phyloP scores from a whole-genome alignment of 805 yeast species.

The Saccharomyces paradoxus region DNA sequence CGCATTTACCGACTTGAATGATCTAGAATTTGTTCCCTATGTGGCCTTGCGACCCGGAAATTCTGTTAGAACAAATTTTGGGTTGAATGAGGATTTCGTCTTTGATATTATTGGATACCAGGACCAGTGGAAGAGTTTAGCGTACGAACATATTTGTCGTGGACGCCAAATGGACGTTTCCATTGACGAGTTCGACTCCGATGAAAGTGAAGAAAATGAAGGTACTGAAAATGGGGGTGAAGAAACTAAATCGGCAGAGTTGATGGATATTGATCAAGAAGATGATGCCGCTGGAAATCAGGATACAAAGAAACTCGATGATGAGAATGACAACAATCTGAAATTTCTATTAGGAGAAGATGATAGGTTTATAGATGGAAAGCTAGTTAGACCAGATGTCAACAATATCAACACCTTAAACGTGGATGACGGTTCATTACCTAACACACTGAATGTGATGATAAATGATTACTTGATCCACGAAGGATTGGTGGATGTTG shows the following conservation, averaged over 20 bases:
- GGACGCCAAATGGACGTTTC: slow-evolving; percentile 9
- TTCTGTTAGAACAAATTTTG: slow-evolving; percentile 32
- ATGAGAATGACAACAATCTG: slow-evolving; percentile 6
- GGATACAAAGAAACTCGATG: slow-evolving; percentile 7
- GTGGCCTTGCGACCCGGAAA: slow-evolving; percentile 35
- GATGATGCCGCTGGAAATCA: slow-evolving; percentile 21
- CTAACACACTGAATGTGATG: slow-evolving; percentile 22
- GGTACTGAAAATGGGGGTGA: slow-evolving; percentile 5
- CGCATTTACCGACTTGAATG: slow-evolving; percentile 42
- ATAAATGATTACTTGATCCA: slow-evolving; percentile 44
- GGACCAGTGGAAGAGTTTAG: slow-evolving; percentile 35
- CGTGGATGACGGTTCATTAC: slow-evolving; percentile 23
- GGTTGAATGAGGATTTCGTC: slow-evolving; percentile 44
- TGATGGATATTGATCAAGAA: slow-evolving; percentile 27
- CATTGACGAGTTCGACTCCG: slow-evolving; percentile 3
- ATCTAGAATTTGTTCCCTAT: slow-evolving; percentile 39
- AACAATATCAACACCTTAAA: slow-evolving; percentile 18
- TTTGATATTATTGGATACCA: slow-evolving; percentile 55
- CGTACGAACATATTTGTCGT: slow-evolving; percentile 25
- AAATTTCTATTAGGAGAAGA: slow-evolving; percentile 15
- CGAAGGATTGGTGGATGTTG: slow-evolving; percentile 49
- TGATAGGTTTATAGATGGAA: slow-evolving; percentile 11
- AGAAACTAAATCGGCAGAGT: background rate
- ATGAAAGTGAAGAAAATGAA: slow-evolving; percentile 8
- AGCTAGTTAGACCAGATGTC: slow-evolving; percentile 16